A percentile compares a stretch with the other conserved stretches of the same genome.
Evolutionary conservation across 2,329 filamentous ascomycete genomes (phyloP).

Genomic region (Colletotrichum sp.): DNA sequence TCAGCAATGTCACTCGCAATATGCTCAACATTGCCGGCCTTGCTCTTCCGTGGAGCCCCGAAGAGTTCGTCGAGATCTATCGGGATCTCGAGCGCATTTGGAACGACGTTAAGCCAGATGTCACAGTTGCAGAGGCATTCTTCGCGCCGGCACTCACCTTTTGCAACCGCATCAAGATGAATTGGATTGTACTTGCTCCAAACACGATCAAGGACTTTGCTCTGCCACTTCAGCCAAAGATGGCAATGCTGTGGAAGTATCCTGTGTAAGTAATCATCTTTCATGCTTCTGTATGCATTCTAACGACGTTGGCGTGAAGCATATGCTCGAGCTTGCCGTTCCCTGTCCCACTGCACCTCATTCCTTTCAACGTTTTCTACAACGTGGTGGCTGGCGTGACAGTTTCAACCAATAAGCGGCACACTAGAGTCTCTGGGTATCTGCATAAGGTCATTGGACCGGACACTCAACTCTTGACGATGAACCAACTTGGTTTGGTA

Average conservation of each 20-base stretch:
- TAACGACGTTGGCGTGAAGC: not conserved
- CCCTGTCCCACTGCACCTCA: not conserved
- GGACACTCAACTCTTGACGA: constrained; percentile 42
- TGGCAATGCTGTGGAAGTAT: constrained; percentile 24
- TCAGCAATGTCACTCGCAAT: not conserved
- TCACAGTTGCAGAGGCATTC: constrained; percentile 48
- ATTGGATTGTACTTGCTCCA: constrained; percentile 45
- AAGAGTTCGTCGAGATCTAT: constrained; percentile 45
- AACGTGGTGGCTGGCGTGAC: not conserved
- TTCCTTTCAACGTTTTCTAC: constrained; percentile 3
- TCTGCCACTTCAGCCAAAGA: constrained; percentile 39
- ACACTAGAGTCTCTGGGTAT: not conserved
- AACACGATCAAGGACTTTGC: constrained; percentile 49
- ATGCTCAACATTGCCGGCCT: not conserved
- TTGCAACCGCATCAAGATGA: constrained; percentile 36
- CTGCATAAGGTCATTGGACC: not conserved
- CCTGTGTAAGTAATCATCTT: not conserved
- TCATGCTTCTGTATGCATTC: not conserved
- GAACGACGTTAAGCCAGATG: constrained; percentile 37
- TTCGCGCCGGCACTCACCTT: constrained; percentile 49
- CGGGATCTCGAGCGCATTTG: constrained; percentile 42
- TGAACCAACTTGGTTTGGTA: constrained; percentile 35
- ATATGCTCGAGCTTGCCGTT: constrained; percentile 22
- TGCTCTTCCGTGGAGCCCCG: not conserved
- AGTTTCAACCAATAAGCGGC: not conserved